Conservation (phyloP, 2,329 filamentous ascomycete species). For the Neospermospora avenae region DNA sequence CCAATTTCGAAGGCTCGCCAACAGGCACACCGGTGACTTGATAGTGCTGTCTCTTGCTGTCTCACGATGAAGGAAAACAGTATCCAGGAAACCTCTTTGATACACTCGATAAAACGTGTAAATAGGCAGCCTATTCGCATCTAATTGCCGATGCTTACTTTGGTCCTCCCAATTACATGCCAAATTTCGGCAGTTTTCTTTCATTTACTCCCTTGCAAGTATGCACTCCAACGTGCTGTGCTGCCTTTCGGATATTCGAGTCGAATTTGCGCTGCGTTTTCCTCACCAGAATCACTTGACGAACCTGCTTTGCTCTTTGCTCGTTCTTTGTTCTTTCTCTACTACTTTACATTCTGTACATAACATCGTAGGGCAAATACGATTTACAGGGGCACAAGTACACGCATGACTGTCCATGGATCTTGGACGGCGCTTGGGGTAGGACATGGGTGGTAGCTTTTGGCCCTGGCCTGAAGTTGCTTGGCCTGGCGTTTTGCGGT, state of each 20-base stretch:
- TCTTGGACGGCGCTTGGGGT: neutral
- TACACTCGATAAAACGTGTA: too few relatives aligned
- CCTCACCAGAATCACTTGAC: neutral
- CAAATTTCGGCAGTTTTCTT: too few relatives aligned
- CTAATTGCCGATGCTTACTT: too few relatives aligned
- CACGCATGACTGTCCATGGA: neutral
- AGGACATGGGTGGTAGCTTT: neutral
- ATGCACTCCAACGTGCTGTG: too few relatives aligned
- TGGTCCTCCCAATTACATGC: too few relatives aligned
- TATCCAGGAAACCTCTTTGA: too few relatives aligned
- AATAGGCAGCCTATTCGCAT: too few relatives aligned
- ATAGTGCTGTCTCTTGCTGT: neutral
- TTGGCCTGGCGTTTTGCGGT: neutral
- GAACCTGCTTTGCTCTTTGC: neutral
- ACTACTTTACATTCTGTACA: neutral
- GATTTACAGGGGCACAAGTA: neutral
- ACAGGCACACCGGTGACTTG: conserved; percentile 4
- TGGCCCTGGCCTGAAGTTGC: neutral
- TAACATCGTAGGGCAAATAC: neutral
- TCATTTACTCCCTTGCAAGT: too few relatives aligned
- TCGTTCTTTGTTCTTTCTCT: neutral
- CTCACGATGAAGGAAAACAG: too few relatives aligned
- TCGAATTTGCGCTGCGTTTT: too few relatives aligned
- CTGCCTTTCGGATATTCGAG: too few relatives aligned
- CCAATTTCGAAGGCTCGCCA: neutral